Evolutionary conservation across 2,329 filamentous ascomycete species (phyloP).

Genomic region (Talaromyces sp.): DNA sequence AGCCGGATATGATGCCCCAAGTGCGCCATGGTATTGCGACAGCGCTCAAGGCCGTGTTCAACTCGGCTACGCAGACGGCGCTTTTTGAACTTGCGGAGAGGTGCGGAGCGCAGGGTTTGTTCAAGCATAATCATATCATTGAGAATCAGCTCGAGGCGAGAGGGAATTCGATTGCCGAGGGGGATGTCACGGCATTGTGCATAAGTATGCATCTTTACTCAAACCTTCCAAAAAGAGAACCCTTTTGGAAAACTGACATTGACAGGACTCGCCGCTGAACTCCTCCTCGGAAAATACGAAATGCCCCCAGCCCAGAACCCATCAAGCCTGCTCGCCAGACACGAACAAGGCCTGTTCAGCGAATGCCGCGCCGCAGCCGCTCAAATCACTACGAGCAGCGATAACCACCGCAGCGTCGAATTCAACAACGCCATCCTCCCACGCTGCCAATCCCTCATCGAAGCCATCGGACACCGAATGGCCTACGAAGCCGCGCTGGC

Average conservation of each 20-base stretch:
- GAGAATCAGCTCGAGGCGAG: constrained; percentile 3
- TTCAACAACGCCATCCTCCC: constrained; percentile 19
- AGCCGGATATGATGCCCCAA: background rate
- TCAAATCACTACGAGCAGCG: constrained; percentile 2
- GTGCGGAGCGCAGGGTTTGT: constrained; percentile 13
- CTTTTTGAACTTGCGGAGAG: constrained; percentile 9
- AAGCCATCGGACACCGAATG: constrained; percentile 20
- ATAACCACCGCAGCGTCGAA: constrained; percentile 14
- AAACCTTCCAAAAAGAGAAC: background rate
- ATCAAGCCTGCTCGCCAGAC: constrained; percentile 14
- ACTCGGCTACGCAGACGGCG: constrained; percentile 8
- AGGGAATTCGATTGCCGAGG: constrained; percentile 11
- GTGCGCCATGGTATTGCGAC: constrained; percentile 11
- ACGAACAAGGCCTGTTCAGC: constrained; percentile 16
- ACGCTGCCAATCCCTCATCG: constrained; percentile 13
- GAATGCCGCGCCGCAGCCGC: constrained; percentile 10
- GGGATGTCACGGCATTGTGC: constrained; percentile 10
- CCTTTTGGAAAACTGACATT: too few relatives aligned
- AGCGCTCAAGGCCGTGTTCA: constrained; percentile 10
- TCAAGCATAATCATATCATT: constrained; percentile 12
- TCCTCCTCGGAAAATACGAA: constrained; percentile 20
- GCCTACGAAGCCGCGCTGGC: constrained; percentile 18
- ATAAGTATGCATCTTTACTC: background rate
- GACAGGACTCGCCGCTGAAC: constrained; percentile 22
- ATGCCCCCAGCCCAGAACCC: constrained; percentile 15